Evolutionary conservation across 2,329 filamentous ascomycete genomes (phyloP), one percentile per base, ranked within the genome.

Genomic region (Monilinia laxa): DNA sequence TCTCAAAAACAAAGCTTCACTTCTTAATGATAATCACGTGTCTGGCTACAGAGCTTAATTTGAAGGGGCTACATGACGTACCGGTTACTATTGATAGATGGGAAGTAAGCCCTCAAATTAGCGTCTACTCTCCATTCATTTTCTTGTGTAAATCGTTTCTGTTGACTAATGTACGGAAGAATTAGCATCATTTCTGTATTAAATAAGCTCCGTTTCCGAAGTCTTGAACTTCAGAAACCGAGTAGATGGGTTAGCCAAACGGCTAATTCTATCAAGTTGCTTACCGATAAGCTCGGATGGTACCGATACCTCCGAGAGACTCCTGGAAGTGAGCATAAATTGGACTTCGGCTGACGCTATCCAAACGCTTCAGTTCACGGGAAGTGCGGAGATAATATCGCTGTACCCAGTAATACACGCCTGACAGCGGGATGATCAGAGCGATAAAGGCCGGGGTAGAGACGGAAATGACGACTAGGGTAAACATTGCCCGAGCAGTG

Each of bases 281-380:
- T 65, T 65, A 60, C 64, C 90, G 86, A 81, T 96, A 99, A 47
- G 95, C 96, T 71, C 96, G 90, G 75, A 99, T 98, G 14, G 95
- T 99, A 68, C 91, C 92, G 76, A 97, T 90, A 54, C 95, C 95
- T 69, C 92, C 94, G 12, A 99, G 85, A 1, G 93, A 96, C 80
- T 99, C 96, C 77, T 99, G 95, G 81, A 99, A 99, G 78, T 99
- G 96, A 9, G 95, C 95, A 78, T 93, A 99, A 74, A 99, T 96
- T 35, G 96, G 96, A 77, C 93, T 97, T 74, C 93, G 89, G 77
- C 90, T 97, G 72, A 98, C 90, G 77, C 93, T 97, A 79, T 99
- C 95, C 68, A 99, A 84, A 71, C 95, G 87, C 83, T 99, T 99
- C 71, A 99, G 84, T 80, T 99, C 96, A 70, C 96, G 90, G 68